Base-by-base conservation (phyloP, 495 filamentous ascomycete genomes). In the Tuber calosporum region DNA sequence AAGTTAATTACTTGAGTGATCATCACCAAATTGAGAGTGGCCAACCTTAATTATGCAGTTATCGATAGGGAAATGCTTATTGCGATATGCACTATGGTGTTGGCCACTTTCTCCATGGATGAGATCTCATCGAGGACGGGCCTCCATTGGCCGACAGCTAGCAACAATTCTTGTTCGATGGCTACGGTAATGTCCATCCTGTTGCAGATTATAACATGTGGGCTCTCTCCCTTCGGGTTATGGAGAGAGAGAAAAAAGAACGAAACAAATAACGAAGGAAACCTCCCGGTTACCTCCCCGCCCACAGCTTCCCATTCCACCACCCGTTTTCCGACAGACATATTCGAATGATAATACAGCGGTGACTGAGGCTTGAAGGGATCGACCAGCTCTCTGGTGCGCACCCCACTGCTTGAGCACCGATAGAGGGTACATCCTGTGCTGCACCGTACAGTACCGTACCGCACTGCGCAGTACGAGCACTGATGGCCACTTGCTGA, bases 71-170 rank as follows among this genome's bases (percentile, higher is more conserved):
- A 26, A 34, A 62, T 62, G 26, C 53, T 34, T 62, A 62, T 34
- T 62, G 26, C 53, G 17, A 6, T 62, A 34, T 34, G 13, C 53
- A 34, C 26, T 26, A 53, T 62, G 26, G 53, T 62, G 53, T 34
- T 34, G 53, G 53, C 53, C 26, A 19, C 53, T 62, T 62, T 34
- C 45, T 13, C 53, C 53, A 34, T 62, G 53, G 53, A 62, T 34
- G 53, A 62, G 53, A 34, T 62, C 53, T 62, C 26, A 62, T 62
- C 53, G 53, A 62, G 53, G 53, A 62, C 53, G 53, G 53, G 26
- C 53, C 53, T 26, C 53, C 53, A 30, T n/a, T 30, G 53, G 26
- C 53, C 53, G 17, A 62, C 53, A 62, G 19, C 26, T 5, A 62
- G 26, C 53, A 9, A 62, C 26, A 62, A 34, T 17, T 34, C 53